These are phyloP conservation scores for Aureobasidium subglaciale DNA, from an alignment of 2,329 filamentous ascomycete species.

Conservation along the genomic window DNA sequence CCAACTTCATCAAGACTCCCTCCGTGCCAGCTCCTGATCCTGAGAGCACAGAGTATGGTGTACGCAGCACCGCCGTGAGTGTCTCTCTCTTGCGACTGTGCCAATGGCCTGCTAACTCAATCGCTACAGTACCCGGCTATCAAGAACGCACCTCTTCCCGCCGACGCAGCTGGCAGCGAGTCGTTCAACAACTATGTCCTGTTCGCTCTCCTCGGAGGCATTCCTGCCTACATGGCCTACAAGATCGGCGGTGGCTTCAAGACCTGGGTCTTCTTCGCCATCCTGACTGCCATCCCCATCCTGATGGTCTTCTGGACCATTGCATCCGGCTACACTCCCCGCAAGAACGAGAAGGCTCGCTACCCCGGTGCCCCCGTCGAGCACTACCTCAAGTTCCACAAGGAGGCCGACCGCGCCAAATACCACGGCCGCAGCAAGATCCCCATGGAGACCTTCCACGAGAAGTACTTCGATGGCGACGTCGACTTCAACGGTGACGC, in stretches of 20 bases:
- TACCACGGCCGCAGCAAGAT: conserved; percentile 76
- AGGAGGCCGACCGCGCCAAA: conserved; percentile 51
- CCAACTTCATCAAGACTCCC: conserved; percentile 62
- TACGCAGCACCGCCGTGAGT: conserved; percentile 54
- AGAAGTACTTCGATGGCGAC: conserved; percentile 94
- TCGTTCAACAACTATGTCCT: conserved; percentile 81
- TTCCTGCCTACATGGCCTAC: conserved; percentile 76
- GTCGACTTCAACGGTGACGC: conserved; percentile 93
- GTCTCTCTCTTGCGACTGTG: conserved; percentile 12
- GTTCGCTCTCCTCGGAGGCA: conserved; percentile 58
- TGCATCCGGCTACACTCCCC: conserved; percentile 72
- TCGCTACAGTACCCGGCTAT: conserved; percentile 68
- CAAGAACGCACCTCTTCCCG: conserved; percentile 88
- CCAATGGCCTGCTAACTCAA: conserved; percentile 18
- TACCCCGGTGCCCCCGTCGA: conserved; percentile 82
- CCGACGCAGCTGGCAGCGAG: conserved; percentile 76
- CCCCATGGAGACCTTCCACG: conserved; percentile 87
- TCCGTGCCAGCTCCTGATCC: conserved; percentile 46
- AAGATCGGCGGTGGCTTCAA: conserved; percentile 78
- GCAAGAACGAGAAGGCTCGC: conserved; percentile 86
- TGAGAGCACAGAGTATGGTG: conserved; percentile 51
- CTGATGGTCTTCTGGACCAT: conserved; percentile 76
- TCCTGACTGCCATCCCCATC: conserved; percentile 73
- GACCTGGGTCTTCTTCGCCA: conserved; percentile 78
- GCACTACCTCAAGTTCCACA: conserved; percentile 80